Evolutionary conservation across 1,139 yeast species (phyloP).

Genomic region (Entelexis sorbosivorans): DNA sequence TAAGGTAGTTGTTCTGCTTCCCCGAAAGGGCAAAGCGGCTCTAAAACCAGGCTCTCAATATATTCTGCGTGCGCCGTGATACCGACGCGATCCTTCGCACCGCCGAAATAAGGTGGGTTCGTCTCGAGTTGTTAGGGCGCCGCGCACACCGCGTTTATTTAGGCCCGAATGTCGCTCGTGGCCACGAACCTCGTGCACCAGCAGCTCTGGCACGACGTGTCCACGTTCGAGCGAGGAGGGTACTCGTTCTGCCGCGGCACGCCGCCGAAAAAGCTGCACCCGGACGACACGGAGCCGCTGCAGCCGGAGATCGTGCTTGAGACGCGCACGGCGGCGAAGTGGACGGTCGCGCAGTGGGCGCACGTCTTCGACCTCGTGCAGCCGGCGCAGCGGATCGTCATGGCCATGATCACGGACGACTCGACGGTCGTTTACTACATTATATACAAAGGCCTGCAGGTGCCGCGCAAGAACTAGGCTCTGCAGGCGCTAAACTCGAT

Average conservation of each 20-base stretch:
- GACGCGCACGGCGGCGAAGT: constrained; percentile 25
- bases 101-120: too few species aligned
- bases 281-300: constrained; percentile 25
- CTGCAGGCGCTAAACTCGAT: not conserved
- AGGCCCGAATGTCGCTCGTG: constrained; percentile 12
- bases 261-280: constrained; percentile 31
- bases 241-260: constrained; percentile 25
- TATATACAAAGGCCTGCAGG: constrained; percentile 49
- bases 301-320: constrained; percentile 25
- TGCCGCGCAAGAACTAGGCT: constrained; percentile 44
- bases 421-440: constrained; percentile 60
- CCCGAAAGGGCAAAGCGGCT: too few species aligned
- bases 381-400: constrained; percentile 37
- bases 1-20: too few species aligned
- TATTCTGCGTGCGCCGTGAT: too few species aligned
- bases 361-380: constrained; percentile 25
- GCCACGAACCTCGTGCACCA: constrained; percentile 40
- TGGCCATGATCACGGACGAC: constrained; percentile 52
- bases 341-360: constrained; percentile 31
- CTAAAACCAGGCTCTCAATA: too few species aligned
- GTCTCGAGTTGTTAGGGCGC: too few species aligned
- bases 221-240: constrained; percentile 20
- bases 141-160: too few species aligned
- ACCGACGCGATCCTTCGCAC: too few species aligned
- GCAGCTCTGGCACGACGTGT: constrained; percentile 43